Conservation (phyloP, 257 asterid species). For the Solanum tacnaense region DNA sequence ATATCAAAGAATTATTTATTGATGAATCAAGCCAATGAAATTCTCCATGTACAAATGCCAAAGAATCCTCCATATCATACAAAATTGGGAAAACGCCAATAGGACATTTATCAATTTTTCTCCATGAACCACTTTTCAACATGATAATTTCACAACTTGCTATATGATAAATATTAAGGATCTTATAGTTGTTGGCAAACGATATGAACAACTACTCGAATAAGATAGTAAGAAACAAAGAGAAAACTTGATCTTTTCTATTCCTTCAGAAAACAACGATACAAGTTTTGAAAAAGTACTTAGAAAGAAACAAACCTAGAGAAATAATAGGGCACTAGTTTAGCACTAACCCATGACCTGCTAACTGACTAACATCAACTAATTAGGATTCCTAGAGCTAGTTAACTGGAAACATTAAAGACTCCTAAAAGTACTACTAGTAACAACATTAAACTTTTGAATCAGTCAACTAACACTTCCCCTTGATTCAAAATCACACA, state of each 20-base stretch:
- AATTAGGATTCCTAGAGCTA: too few relatives aligned
- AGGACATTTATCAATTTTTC: not conserved
- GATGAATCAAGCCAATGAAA: not conserved
- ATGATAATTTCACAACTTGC: not conserved
- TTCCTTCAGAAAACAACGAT: too few relatives aligned
- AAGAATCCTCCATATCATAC: not conserved
- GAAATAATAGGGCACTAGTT: not conserved
- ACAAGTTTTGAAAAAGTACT: not conserved
- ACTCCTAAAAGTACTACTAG: too few relatives aligned
- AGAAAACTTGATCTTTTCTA: not conserved
- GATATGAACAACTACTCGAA: not conserved
- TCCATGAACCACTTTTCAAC: not conserved
- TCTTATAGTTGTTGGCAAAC: not conserved
- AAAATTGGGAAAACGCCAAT: not conserved
- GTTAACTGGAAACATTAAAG: too few relatives aligned
- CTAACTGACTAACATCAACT: not conserved
- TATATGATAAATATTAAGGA: not conserved
- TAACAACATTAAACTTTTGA: too few relatives aligned
- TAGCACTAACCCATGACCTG: not conserved
- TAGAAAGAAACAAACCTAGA: not conserved
- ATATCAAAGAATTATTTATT: not conserved
- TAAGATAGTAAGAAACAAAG: too few relatives aligned
- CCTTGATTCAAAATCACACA: too few relatives aligned
- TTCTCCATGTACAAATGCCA: constrained; percentile 1
- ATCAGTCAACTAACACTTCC: too few relatives aligned